phyloP scores from a whole-genome alignment of 2,329 filamentous ascomycete genomes.

The Cadophora gregata region DNA sequence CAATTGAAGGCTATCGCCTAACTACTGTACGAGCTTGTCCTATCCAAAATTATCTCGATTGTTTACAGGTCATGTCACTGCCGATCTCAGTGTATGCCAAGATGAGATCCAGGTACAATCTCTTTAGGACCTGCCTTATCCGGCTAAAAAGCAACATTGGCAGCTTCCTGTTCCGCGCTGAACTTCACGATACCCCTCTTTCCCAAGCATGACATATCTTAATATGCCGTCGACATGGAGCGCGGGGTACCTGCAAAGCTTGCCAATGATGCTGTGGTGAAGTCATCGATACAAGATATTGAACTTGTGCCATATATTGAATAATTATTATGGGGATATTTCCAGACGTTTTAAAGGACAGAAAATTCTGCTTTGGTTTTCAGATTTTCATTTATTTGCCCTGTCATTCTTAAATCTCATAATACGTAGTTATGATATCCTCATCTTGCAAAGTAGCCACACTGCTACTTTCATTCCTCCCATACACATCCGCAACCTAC shows the following conservation, averaged over 20 bases:
- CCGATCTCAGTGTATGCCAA: conserved; percentile 11
- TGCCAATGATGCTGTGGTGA: conserved; percentile 5
- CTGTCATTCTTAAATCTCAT: neutral
- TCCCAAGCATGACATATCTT: conserved; percentile 2
- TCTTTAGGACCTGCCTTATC: conserved; percentile 22
- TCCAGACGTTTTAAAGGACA: no score
- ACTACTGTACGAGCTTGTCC: neutral
- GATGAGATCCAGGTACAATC: conserved; percentile 19
- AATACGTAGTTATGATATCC: conserved; percentile 6
- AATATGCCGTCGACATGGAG: conserved; percentile 10
- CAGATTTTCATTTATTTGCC: neutral
- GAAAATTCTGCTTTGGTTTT: neutral
- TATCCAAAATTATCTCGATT: neutral
- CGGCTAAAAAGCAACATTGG: conserved; percentile 16
- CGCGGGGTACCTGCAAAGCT: neutral
- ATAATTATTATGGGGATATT: no score
- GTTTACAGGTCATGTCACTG: neutral
- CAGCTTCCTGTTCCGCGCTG: conserved; percentile 18
- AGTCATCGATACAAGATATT: conserved; percentile 13
- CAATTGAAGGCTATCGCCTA: neutral
- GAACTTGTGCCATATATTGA: neutral
- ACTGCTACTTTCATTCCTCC: conserved; percentile 3
- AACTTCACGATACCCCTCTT: conserved; percentile 12
- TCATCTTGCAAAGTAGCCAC: conserved; percentile 2
- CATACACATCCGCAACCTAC: neutral